Evolutionary conservation across 2,329 filamentous ascomycete species (phyloP).

Genomic region (Aspergillus sp.): DNA sequence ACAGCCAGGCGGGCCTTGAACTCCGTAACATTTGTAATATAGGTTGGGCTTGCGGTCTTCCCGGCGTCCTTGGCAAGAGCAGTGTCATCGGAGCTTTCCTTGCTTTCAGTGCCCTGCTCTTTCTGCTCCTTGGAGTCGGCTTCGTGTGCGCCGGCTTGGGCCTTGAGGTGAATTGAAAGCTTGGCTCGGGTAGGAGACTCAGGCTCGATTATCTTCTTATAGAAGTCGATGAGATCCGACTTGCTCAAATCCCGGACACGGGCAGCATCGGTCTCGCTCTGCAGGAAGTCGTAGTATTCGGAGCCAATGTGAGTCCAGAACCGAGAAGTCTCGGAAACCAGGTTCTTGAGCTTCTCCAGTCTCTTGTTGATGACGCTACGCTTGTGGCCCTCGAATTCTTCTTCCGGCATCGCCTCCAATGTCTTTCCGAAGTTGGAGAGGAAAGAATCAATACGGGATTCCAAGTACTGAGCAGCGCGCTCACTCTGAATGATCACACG

Average conservation of each 20-base stretch:
- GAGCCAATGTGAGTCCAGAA: constrained; percentile 83
- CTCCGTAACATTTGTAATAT: constrained; percentile 74
- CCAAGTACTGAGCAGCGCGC: constrained; percentile 77
- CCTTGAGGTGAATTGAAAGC: constrained; percentile 77
- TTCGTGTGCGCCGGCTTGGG: constrained; percentile 59
- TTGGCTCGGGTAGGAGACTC: constrained; percentile 74
- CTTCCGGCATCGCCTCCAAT: constrained; percentile 73
- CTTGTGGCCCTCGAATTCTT: constrained; percentile 89
- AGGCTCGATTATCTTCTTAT: constrained; percentile 71
- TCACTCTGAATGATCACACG: constrained; percentile 93
- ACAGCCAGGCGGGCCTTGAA: constrained; percentile 77
- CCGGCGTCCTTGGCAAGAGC: constrained; percentile 20
- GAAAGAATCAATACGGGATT: constrained; percentile 85
- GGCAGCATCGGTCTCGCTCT: constrained; percentile 75
- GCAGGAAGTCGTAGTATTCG: constrained; percentile 87
- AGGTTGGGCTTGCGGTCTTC: constrained; percentile 38
- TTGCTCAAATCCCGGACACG: constrained; percentile 74
- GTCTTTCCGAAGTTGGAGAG: constrained; percentile 65
- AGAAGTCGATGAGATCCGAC: constrained; percentile 77
- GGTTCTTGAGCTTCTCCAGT: constrained; percentile 88
- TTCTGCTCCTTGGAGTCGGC: constrained; percentile 44
- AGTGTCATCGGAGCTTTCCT: constrained; percentile 36
- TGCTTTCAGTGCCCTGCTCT: constrained; percentile 42
- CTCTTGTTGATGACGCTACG: constrained; percentile 82
- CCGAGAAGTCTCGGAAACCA: constrained; percentile 77